Evolutionary conservation across 2,329 filamentous ascomycete species (phyloP), one percentile per base, ranked within the genome.

Genomic region (Fusarium buxicola): DNA sequence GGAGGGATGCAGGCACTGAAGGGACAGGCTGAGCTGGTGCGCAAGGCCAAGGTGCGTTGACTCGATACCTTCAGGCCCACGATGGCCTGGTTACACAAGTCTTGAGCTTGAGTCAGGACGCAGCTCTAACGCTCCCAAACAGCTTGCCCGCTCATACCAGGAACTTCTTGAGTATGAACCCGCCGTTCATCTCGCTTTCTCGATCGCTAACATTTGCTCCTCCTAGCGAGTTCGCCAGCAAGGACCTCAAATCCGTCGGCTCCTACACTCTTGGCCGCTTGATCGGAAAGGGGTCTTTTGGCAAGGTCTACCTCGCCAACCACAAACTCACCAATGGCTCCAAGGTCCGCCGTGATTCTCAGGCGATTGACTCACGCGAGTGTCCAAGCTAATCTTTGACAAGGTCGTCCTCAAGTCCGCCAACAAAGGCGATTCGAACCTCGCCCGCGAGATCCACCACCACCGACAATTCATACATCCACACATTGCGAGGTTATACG

Each of bases 281-380:
- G 56, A 97, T 99, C 74, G 95, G 95, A 68, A 99, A 98, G 75
- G 95, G 95, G 55, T 97, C 94, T 64, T 99, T 99, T 78, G 95
- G 95, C 72, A 98, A 97, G 80, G 95, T 99, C 72, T 99, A 99
- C 77, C 84, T 99, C 57, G 95, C 94, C 56, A 88, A 89, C 40
- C 95, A 99, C 78, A 98, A 97, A 78, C 92, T 99, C 77, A 98
- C 92, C 73, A 97, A 97, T 88, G 94, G 94, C 73, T 97, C 94
- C 74, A 98, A 97, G 87, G 93, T 94, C 73, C 60, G 82, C 45
- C 15, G 51, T 31, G 28, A 27, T 28, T 38, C 40, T 7, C 28
- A 15, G 10, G 25, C 18, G 12, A 30, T 30, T 9, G 16, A 16
- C 32, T n/a, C n/a, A 15, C 32, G 3, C 31, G 46, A 48, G 30